Conservation (phyloP, 768 basidiomycete genomes). For the Cystofilobasidium macerans region DNA sequence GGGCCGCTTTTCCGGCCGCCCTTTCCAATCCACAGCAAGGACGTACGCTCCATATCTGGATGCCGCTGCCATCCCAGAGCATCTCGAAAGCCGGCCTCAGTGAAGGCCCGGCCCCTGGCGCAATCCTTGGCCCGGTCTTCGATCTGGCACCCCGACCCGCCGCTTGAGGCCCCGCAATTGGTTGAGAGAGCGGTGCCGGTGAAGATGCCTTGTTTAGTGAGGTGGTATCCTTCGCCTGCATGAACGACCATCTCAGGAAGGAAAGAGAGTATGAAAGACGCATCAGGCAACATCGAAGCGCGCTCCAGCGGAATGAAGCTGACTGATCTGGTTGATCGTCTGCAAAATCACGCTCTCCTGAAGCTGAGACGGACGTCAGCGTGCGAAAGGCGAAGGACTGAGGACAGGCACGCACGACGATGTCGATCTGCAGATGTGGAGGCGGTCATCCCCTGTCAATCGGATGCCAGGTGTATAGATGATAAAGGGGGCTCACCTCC, state of each 20-base stretch:
- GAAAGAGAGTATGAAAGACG: too few species aligned
- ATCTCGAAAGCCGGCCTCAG: conserved; percentile 4
- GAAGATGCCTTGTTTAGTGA: conserved; percentile 13
- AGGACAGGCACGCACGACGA: neutral
- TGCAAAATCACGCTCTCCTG: conserved; percentile 5
- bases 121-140: neutral
- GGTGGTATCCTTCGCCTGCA: neutral
- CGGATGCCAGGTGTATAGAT: neutral
- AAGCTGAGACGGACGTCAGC: too few species aligned
- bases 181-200: conserved; percentile 3
- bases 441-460: too few species aligned
- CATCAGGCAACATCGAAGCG: neutral
- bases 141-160: conserved; percentile 11
- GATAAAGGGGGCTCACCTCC: neutral
- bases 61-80: conserved; percentile 17
- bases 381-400: too few species aligned
- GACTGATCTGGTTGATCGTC: neutral
- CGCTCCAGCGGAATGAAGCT: neutral
- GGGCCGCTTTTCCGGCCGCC: too few species aligned
- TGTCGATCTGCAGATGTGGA: conserved; percentile 3
- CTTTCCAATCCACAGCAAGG: neutral
- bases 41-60: conserved; percentile 10
- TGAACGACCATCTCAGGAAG: conserved; percentile 3
- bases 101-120: conserved; percentile 8
- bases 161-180: neutral